phyloP scores from a whole-genome alignment of 2,329 filamentous ascomycete species.

The Ilyonectria mors-panacis region DNA sequence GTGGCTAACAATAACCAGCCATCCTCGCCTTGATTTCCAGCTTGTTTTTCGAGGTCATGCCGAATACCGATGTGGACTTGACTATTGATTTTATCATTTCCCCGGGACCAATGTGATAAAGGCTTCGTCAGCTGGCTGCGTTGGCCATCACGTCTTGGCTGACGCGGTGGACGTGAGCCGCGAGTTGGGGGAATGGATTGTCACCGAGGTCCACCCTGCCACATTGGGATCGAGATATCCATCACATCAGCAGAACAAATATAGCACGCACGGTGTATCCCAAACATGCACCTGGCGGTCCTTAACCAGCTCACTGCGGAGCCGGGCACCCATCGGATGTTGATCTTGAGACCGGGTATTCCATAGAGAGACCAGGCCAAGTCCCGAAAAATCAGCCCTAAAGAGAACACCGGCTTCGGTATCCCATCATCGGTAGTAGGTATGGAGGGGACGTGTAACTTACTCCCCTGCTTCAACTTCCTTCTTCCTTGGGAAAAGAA shows the following conservation, averaged over 20 bases:
- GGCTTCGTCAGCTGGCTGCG: conserved; percentile 16
- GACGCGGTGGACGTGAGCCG: conserved; percentile 1
- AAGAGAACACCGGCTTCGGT: conserved; percentile 8
- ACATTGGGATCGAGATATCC: background rate
- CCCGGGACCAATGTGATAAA: conserved; percentile 7
- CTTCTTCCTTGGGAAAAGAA: conserved; percentile 18
- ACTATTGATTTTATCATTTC: conserved; percentile 11
- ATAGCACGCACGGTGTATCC: conserved; percentile 4
- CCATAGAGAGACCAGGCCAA: background rate
- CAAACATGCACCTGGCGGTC: background rate
- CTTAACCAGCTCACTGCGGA: conserved; percentile 9
- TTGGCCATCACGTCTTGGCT: conserved; percentile 8
- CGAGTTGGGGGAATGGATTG: background rate
- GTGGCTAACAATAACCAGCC: conserved; percentile 27
- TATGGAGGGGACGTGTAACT: background rate
- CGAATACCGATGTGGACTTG: conserved; percentile 18
- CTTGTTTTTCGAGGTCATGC: background rate
- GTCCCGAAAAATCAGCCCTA: conserved; percentile 5
- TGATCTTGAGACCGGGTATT: conserved; percentile 9
- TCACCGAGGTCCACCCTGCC: background rate
- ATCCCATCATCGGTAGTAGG: background rate
- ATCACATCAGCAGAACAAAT: conserved; percentile 23
- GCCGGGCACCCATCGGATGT: background rate
- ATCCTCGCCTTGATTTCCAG: conserved; percentile 1
- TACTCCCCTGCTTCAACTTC: conserved; percentile 7